A percentile compares a stretch with the other conserved stretches of the same genome.
Evolutionary conservation across 495 filamentous ascomycete species (phyloP).

Genomic region (Hyaloscypha finlandica): DNA sequence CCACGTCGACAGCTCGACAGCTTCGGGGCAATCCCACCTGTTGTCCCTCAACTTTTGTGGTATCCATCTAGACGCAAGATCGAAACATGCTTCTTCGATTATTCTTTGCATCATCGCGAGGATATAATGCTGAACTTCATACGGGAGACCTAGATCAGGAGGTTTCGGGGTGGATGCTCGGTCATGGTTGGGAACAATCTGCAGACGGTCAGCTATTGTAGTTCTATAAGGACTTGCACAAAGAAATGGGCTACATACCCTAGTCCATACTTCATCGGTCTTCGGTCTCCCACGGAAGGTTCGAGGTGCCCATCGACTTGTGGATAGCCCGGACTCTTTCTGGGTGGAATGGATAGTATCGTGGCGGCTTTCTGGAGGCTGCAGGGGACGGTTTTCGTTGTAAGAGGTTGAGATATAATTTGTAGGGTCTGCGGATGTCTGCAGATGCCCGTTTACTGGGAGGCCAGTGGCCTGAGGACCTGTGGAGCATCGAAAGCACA

Average conservation of each 20-base stretch:
- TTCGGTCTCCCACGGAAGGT: neutral
- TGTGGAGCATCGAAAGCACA: constrained; percentile 24
- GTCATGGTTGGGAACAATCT: constrained; percentile 11
- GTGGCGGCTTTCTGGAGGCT: neutral
- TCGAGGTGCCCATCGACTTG: constrained; percentile 32
- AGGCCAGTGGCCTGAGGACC: neutral
- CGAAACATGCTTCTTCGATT: constrained; percentile 45
- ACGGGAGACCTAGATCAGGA: constrained; percentile 39
- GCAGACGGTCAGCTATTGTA: neutral
- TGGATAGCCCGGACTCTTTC: constrained; percentile 14
- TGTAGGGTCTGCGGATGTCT: neutral
- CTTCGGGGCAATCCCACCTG: constrained; percentile 41
- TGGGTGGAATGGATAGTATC: neutral
- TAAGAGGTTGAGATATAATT: neutral
- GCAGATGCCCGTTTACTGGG: neutral
- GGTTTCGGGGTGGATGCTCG: neutral
- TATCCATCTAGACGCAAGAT: constrained; percentile 40
- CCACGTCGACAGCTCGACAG: constrained; percentile 45
- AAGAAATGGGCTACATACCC: constrained; percentile 8
- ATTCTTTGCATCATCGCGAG: constrained; percentile 40
- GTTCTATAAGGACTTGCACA: too few relatives aligned
- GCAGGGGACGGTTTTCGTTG: neutral
- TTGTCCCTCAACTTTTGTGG: constrained; percentile 35
- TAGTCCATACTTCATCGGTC: constrained; percentile 22
- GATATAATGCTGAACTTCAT: constrained; percentile 43